A percentile compares a stretch with the other conserved stretches of the same genome.
phyloP scores from a whole-genome alignment of 2,329 filamentous ascomycete species.

The Xylariaceae sp. region DNA sequence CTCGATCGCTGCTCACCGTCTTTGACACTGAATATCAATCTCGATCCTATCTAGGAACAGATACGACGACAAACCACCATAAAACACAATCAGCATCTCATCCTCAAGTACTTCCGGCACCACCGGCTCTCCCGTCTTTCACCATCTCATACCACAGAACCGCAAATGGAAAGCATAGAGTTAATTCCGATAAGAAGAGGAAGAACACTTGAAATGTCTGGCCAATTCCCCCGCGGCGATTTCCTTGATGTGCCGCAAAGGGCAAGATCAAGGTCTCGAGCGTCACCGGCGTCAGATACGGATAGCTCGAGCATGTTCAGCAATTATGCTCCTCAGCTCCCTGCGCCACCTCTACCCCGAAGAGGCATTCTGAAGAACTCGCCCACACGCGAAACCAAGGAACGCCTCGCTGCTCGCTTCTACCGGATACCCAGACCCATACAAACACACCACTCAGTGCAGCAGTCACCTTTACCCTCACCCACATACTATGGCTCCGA shows the following conservation, averaged over 20 bases:
- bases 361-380: conserved; percentile 30
- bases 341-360: conserved; percentile 15
- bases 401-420: conserved; percentile 30
- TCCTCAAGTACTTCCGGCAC: neutral
- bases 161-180: conserved; percentile 23
- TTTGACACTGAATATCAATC: conserved; percentile 13
- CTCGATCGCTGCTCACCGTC: conserved; percentile 15
- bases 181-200: conserved; percentile 21
- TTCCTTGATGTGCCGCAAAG: conserved; percentile 20
- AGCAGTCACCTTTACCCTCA: conserved; percentile 12
- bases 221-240: conserved; percentile 22
- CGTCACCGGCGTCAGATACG: conserved; percentile 18
- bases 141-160: conserved; percentile 3
- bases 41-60: conserved; percentile 13
- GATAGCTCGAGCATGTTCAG: conserved; percentile 23
- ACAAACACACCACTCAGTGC: conserved; percentile 7
- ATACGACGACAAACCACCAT: conserved; percentile 23
- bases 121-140: neutral
- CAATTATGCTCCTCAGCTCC: neutral
- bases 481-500: conserved; percentile 28
- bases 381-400: conserved; percentile 17
- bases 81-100: neutral
- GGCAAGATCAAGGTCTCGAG: conserved; percentile 20
- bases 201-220: conserved; percentile 24
- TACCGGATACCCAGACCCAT: conserved; percentile 24